A percentile compares a stretch with the other conserved stretches of the same genome.
phyloP scores from a whole-genome alignment of 768 basidiomycete genomes.

The Russula emetica region DNA sequence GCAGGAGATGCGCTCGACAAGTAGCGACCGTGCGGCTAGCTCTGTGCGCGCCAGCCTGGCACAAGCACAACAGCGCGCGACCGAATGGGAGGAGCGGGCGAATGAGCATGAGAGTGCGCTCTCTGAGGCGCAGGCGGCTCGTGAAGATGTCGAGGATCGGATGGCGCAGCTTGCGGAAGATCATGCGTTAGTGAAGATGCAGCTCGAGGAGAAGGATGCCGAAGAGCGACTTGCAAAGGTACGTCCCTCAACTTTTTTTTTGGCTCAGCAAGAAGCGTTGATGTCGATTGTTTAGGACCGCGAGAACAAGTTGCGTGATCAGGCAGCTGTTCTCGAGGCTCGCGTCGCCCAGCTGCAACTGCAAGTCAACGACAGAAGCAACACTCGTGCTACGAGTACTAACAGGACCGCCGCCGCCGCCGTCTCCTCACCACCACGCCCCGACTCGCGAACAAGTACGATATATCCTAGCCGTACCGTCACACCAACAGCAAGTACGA shows the following conservation, averaged over 20 bases:
- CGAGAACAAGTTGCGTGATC: constrained; percentile 63
- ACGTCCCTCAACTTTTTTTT: constrained; percentile 15
- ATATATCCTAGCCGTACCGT: constrained; percentile 51
- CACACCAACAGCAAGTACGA: constrained; percentile 58
- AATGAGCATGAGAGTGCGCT: constrained; percentile 65
- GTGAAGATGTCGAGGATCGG: constrained; percentile 65
- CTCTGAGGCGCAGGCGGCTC: constrained; percentile 52
- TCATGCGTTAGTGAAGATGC: constrained; percentile 58
- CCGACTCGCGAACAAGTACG: constrained; percentile 75
- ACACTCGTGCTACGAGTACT: constrained; percentile 41
- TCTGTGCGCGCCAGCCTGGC: constrained; percentile 59
- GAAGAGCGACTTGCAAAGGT: constrained; percentile 67
- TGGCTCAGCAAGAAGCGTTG: constrained; percentile 6
- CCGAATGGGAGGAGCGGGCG: constrained; percentile 78
- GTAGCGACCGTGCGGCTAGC: constrained; percentile 55
- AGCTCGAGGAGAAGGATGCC: constrained; percentile 73
- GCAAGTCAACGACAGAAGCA: constrained; percentile 31
- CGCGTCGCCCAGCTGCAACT: constrained; percentile 52
- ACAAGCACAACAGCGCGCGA: constrained; percentile 71
- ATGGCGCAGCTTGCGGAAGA: constrained; percentile 68
- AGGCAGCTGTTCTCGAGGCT: constrained; percentile 57
- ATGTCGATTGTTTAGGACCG: constrained; percentile 49
- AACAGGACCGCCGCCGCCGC: background rate
- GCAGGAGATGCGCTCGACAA: constrained; percentile 56
- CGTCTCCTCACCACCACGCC: constrained; percentile 49